Percentiles rank a stretch among this genome's conserved stretches.
Evolutionary conservation across 257 asterid species (phyloP).

Genomic region (Solanum pinnatisectum): DNA sequence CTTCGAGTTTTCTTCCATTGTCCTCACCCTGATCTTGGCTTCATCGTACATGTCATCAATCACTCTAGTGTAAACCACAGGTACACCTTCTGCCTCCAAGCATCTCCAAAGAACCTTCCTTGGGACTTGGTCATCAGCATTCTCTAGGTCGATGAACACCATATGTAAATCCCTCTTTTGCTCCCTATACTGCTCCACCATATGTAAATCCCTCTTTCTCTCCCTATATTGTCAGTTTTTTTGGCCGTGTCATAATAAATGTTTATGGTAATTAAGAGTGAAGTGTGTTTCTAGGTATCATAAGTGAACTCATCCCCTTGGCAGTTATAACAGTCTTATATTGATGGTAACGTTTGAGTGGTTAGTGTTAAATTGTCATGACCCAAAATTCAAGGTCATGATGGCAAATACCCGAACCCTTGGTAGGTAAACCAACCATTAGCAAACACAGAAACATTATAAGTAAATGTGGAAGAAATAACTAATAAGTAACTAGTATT

Average conservation of each 20-base stretch:
- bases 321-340: not conserved
- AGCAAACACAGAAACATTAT: not conserved
- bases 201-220: not conserved
- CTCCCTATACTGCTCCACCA: not conserved
- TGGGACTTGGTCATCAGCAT: not conserved
- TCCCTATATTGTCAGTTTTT: not conserved
- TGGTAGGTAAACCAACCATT: not conserved
- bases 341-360: not conserved
- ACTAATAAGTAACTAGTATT: not conserved
- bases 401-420: not conserved
- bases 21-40: not conserved
- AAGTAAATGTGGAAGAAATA: not conserved
- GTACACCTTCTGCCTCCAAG: not conserved
- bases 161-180: not conserved
- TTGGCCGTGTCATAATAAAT: not conserved
- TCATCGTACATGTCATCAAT: not conserved
- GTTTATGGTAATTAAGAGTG: not conserved
- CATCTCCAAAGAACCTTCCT: not conserved
- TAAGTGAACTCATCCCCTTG: not conserved
- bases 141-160: not conserved
- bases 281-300: not conserved
- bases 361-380: not conserved
- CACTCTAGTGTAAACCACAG: not conserved
- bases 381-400: not conserved
- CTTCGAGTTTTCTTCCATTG: not conserved